Conservation (phyloP, 768 basidiomycete genomes). For the Trametopsis cervina region DNA sequence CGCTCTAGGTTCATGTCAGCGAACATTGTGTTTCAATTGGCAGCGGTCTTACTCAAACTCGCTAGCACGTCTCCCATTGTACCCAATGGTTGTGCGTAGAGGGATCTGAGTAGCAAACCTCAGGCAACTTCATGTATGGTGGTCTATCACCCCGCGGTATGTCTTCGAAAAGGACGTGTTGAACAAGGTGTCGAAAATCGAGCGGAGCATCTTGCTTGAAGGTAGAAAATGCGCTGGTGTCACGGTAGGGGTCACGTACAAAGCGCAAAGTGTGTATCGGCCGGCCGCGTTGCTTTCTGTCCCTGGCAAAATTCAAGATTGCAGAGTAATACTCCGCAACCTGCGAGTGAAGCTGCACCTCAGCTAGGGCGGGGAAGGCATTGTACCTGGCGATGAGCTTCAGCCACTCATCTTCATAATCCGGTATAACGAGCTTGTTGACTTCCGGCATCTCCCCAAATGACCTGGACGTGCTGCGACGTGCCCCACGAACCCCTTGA, state of each 20-base stretch:
- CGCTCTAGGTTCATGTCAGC: too few species aligned
- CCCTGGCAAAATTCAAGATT: background rate
- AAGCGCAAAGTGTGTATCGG: background rate
- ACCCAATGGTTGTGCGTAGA: background rate
- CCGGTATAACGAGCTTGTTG: background rate
- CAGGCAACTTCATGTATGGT: background rate
- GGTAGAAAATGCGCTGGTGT: background rate
- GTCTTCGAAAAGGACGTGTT: background rate
- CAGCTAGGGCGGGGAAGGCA: background rate
- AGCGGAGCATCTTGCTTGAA: background rate
- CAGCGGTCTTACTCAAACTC: too few species aligned
- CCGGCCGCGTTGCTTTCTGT: background rate
- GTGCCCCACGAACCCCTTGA: too few species aligned
- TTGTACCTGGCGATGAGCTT: background rate
- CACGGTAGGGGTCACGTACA: background rate
- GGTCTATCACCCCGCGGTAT: too few species aligned
- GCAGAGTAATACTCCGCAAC: background rate
- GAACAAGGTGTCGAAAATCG: background rate
- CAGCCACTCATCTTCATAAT: background rate
- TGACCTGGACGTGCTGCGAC: too few species aligned
- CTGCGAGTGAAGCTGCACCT: background rate
- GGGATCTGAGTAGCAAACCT: background rate
- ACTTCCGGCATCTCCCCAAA: background rate
- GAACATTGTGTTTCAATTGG: too few species aligned
- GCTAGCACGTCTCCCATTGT: background rate